phyloP scores from a whole-genome alignment of 192 early-diverging fungal genomes.

The Gaertneriomyces sp. region DNA sequence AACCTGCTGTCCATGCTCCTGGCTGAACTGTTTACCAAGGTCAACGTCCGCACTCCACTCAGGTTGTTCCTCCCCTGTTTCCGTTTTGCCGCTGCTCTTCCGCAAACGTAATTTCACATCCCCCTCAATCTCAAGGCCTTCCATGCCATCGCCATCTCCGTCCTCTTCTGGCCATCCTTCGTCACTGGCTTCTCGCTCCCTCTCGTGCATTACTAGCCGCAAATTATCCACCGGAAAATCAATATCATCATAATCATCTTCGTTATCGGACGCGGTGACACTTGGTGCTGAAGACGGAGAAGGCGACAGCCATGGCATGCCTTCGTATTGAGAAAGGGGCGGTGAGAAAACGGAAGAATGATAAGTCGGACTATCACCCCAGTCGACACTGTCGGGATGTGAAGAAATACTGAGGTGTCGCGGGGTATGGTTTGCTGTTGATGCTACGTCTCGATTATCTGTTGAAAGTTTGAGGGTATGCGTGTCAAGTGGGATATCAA shows the following conservation, averaged over 20 bases:
- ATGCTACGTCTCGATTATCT: too few relatives aligned
- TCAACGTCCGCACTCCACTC: neutral
- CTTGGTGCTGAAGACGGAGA: constrained; percentile 41
- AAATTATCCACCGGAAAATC: constrained; percentile 28
- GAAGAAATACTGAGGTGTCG: too few relatives aligned
- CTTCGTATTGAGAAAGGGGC: too few relatives aligned
- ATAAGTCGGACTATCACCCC: too few relatives aligned
- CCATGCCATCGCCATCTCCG: neutral
- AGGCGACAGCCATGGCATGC: neutral
- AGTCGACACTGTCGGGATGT: too few relatives aligned
- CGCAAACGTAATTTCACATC: constrained; percentile 12
- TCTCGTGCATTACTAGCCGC: neutral
- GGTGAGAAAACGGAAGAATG: too few relatives aligned
- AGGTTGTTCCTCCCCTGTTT: neutral
- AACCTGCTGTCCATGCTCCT: neutral
- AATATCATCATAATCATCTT: constrained; percentile 44
- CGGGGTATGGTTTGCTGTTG: too few relatives aligned
- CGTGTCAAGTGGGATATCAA: too few relatives aligned
- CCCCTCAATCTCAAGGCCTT: constrained; percentile 1
- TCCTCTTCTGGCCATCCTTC: neutral
- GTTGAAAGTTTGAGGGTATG: too few relatives aligned
- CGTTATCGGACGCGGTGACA: constrained; percentile 42
- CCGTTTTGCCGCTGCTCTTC: neutral
- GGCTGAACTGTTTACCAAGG: neutral
- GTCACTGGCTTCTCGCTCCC: constrained; percentile 5